Percentiles rank a stretch among this genome's conserved stretches.
Conservation (phyloP, 345 rosid genomes). For the Citrus inodora region DNA sequence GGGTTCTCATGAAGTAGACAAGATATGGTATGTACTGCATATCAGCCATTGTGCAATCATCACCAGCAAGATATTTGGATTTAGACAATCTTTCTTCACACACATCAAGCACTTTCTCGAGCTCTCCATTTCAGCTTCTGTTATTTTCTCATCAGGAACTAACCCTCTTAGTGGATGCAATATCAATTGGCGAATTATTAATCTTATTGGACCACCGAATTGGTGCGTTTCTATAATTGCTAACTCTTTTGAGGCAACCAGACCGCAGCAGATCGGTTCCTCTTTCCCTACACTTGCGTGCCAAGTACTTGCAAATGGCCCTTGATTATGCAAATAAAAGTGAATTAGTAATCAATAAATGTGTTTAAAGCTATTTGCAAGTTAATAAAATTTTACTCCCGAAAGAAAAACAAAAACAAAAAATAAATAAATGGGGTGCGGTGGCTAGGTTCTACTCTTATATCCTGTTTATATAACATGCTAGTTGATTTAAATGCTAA, state of each 20-base stretch:
- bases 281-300: constrained; percentile 25
- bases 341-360: not conserved
- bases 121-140: constrained; percentile 22
- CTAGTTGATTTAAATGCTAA: too few species aligned
- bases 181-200: constrained; percentile 25
- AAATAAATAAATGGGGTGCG: not conserved
- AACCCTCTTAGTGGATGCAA: constrained; percentile 31
- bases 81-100: not conserved
- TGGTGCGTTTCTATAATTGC: constrained; percentile 37
- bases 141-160: constrained; percentile 25
- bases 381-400: not conserved
- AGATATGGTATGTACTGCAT: constrained; percentile 37
- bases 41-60: constrained; percentile 47
- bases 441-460: not conserved
- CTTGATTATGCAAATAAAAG: constrained; percentile 34
- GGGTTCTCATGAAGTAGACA: constrained; percentile 35
- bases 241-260: constrained; percentile 13
- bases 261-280: constrained; percentile 29
- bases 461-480: not conserved
- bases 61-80: constrained; percentile 31
- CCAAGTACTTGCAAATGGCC: constrained; percentile 38
- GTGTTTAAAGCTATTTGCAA: not conserved
- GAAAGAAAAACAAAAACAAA: too few species aligned
- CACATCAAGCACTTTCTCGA: constrained; percentile 43
- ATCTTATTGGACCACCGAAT: constrained; percentile 20